A percentile compares a stretch with the other conserved stretches of the same genome.
phyloP scores from a whole-genome alignment of 176 grass and related monocot genomes.

The Aegilops longissima region DNA sequence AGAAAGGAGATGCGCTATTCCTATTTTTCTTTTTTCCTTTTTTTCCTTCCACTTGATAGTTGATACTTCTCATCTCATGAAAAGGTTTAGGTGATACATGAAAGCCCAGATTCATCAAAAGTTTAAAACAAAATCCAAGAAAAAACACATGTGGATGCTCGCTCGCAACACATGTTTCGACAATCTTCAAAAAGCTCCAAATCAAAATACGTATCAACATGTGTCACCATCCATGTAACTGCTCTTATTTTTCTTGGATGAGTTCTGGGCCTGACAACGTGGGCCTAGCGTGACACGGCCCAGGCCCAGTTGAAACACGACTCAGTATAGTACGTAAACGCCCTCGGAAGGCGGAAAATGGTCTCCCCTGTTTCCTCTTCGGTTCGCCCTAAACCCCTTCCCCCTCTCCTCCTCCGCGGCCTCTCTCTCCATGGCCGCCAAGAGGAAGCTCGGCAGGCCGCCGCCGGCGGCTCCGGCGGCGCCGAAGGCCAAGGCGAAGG shows the following conservation, averaged over 20 bases:
- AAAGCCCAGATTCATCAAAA: no score
- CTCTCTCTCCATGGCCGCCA: constrained; percentile 12
- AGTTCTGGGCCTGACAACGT: neutral
- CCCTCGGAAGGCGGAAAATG: neutral
- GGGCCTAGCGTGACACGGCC: neutral
- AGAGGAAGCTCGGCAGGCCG: constrained; percentile 41
- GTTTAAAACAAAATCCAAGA: no score
- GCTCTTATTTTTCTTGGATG: no score
- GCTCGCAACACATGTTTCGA: no score
- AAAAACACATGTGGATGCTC: no score
- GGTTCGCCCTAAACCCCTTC: neutral
- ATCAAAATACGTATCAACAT: no score
- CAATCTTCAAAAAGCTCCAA: no score
- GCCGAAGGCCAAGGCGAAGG: constrained; percentile 5
- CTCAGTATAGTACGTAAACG: neutral
- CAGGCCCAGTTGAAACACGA: neutral
- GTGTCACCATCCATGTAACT: no score
- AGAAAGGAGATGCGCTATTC: neutral
- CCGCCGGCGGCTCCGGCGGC: neutral
- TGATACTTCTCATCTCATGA: neutral
- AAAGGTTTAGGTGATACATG: no score
- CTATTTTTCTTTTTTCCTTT: no score
- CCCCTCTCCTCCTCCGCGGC: neutral
- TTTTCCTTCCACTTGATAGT: neutral
- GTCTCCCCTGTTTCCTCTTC: neutral